phyloP scores from a whole-genome alignment of 257 asterid genomes.

The Mentha longifolia region DNA sequence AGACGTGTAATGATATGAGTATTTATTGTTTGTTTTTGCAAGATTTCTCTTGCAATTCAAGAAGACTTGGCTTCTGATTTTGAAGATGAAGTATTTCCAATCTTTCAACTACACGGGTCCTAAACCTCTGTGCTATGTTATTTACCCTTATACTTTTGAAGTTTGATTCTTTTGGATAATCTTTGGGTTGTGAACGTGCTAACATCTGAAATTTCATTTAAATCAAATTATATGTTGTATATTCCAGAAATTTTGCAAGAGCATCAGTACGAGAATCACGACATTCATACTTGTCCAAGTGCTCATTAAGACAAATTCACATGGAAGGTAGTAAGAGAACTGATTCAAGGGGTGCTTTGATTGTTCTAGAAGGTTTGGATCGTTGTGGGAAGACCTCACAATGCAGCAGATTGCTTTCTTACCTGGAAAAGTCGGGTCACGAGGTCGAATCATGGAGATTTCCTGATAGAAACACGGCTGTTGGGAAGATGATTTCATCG shows the following conservation, averaged over 20 bases:
- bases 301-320: constrained; percentile 54
- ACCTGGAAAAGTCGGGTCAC: constrained; percentile 68
- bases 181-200: background rate
- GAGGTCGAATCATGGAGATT: constrained; percentile 87
- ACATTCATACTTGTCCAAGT: constrained; percentile 39
- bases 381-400: constrained; percentile 94
- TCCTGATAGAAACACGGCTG: constrained; percentile 90
- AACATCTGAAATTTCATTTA: background rate
- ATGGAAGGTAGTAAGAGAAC: constrained; percentile 61
- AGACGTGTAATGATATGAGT: background rate
- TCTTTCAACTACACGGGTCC: background rate
- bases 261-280: background rate
- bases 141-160: background rate
- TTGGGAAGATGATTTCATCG: constrained; percentile 95
- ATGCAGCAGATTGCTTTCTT: constrained; percentile 59
- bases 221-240: too few relatives aligned
- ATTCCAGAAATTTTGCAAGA: background rate
- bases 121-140: background rate
- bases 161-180: background rate
- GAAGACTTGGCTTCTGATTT: background rate
- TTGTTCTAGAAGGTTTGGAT: constrained; percentile 94
- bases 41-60: background rate
- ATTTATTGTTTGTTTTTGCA: background rate
- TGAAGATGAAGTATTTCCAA: background rate
- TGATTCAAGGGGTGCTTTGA: constrained; percentile 81